Evolutionary conservation across 2,329 filamentous ascomycete genomes (phyloP), one percentile per base, ranked within the genome.

Genomic region (Xylariales sp.): DNA sequence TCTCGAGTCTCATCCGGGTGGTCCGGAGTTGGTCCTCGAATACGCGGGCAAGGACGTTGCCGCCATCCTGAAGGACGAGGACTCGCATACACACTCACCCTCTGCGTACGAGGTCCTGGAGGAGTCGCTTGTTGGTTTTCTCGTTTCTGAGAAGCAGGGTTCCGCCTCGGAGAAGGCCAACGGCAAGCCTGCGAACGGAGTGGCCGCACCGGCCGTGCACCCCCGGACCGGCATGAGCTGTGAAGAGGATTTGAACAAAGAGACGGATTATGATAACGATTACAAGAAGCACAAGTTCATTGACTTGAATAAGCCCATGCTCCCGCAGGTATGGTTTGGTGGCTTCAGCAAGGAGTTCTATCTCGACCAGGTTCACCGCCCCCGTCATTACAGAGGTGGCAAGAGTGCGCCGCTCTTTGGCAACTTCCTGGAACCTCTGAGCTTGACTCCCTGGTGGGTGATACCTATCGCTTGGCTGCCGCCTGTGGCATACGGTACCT

Each of bases 351-450:
- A 96, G 62, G 80, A 88, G n/a, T 98, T 98, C 59, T 98, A 98
- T 57, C 76, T 98, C 17, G 83, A 96, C 51, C 93, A 98, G 62
- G 87, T 98, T 37, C 93, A 98, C 60, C 83, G 93, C 30, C 93
- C 93, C 14, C 82, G 93, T 42, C 91, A 98, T 62, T 98, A 97
- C 74, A 94, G 83, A 59, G 91, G 91, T 48, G 93, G 93, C 41
- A 81, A 81, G 45, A 96, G 89, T 6, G 93, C 93, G 25, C 93
- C 93, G 15, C 67, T 98, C 17, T 98, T 98, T 63, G 93, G 93
- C 43, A 97, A 98, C 66, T 95, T 98, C 61, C 71, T 98, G n/a
- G 93, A 98, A 66, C 93, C 93, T n/a, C 68, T 98, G 42, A 90
- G 83, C 61, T 85, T 90, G 72, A 98, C 93, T 3, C 79, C 93